Evolutionary conservation across 495 filamentous ascomycete genomes (phyloP).

Genomic region (Penicillium lividum): DNA sequence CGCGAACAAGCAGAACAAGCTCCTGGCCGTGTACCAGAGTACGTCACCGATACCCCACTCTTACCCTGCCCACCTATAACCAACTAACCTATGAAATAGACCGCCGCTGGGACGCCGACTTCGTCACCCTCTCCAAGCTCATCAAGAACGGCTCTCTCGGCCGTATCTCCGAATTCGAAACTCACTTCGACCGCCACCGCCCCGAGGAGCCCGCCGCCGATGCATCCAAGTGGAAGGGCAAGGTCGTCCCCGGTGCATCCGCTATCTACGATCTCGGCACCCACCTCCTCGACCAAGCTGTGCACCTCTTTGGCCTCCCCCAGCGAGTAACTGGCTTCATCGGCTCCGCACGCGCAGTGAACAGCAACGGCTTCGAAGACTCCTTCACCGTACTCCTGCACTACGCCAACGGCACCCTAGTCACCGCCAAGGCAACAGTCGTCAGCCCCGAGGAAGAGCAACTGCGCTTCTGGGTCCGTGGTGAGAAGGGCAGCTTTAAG

Average conservation of each 20-base stretch:
- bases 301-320: conserved; percentile 77
- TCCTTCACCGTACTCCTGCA: conserved; percentile 67
- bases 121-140: conserved; percentile 69
- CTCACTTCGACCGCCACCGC: conserved; percentile 82
- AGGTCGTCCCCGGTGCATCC: conserved; percentile 67
- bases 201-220: conserved; percentile 50
- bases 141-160: conserved; percentile 58
- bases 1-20: conserved; percentile 58
- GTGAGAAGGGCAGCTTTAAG: conserved; percentile 76
- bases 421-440: conserved; percentile 68
- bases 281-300: conserved; percentile 81
- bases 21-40: conserved; percentile 85
- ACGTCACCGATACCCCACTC: conserved; percentile 15
- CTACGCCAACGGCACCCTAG: conserved; percentile 61
- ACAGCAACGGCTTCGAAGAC: conserved; percentile 63
- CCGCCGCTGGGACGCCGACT: conserved; percentile 84
- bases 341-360: conserved; percentile 60
- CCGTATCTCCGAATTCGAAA: conserved; percentile 75
- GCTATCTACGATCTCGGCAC: conserved; percentile 81
- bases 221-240: conserved; percentile 67
- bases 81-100: conserved; percentile 41
- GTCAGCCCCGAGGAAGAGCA: conserved; percentile 70
- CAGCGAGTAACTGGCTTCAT: conserved; percentile 67
- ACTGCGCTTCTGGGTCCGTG: conserved; percentile 77
- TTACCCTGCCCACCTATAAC: neutral